phyloP scores from a whole-genome alignment of 108 stramenopile species.

The Nitzschia sp. region DNA sequence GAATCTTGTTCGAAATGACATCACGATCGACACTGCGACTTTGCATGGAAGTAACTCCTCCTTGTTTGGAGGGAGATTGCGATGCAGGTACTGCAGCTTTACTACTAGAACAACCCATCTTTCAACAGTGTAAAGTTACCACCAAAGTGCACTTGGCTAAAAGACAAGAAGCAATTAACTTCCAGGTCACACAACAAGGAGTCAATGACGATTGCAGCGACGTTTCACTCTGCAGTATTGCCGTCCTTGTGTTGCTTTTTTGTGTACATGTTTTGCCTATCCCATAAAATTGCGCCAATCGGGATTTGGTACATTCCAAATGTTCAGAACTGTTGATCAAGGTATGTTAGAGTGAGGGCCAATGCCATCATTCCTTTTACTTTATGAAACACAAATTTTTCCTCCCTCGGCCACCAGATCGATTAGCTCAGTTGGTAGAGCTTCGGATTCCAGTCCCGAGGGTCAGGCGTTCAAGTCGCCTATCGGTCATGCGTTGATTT shows the following conservation, averaged over 20 bases:
- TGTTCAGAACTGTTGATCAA: no score
- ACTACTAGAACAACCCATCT: conserved; percentile 17
- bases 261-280: no score
- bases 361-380: background rate
- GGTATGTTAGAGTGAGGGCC: no score
- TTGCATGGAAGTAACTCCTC: no score
- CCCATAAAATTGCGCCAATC: no score
- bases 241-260: background rate
- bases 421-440: conserved; percentile 76
- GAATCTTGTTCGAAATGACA: conserved; percentile 1
- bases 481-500: conserved; percentile 45
- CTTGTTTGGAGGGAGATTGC: no score
- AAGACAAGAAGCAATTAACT: no score
- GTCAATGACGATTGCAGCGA: background rate
- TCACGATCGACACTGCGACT: background rate
- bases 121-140: no score
- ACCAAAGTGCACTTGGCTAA: no score
- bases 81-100: background rate
- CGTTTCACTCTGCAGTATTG: background rate
- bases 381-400: background rate
- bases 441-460: conserved; percentile 78
- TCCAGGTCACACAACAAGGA: no score
- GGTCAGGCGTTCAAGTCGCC: conserved; percentile 78
- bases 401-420: background rate
- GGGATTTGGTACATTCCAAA: no score